These are phyloP conservation scores for Fusarium burgessii DNA, from an alignment of 2,329 filamentous ascomycete species.

Conservation along the genomic window DNA sequence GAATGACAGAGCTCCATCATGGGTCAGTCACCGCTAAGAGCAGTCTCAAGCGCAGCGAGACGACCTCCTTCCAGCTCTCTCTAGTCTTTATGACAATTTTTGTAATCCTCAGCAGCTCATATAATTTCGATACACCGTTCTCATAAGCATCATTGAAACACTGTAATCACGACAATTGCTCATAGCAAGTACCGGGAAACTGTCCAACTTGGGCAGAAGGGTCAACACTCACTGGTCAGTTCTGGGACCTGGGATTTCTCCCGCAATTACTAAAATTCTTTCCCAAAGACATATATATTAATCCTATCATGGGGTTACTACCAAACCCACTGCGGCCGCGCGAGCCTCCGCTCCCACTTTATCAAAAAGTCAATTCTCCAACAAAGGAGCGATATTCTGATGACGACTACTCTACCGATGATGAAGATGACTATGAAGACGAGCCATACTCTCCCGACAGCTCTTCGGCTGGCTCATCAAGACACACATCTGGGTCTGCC, in stretches of 20 bases:
- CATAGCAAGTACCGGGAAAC: constrained; percentile 13
- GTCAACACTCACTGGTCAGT: constrained; percentile 18
- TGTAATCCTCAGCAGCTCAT: background rate
- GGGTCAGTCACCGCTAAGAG: constrained; percentile 17
- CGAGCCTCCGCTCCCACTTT: constrained; percentile 63
- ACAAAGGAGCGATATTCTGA: constrained; percentile 66
- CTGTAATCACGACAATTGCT: background rate
- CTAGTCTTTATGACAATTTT: background rate
- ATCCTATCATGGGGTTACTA: constrained; percentile 61
- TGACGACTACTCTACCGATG: constrained; percentile 61
- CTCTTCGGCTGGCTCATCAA: constrained; percentile 64
- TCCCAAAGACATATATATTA: constrained; percentile 14
- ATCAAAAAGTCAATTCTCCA: constrained; percentile 58
- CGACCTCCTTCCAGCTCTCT: background rate
- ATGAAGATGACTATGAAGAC: constrained; percentile 60
- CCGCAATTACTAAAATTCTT: constrained; percentile 10
- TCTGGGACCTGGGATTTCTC: constrained; percentile 22
- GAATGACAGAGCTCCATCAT: constrained; percentile 40
- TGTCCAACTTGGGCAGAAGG: constrained; percentile 18
- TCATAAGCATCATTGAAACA: background rate
- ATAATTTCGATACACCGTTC: background rate
- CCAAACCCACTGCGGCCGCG: constrained; percentile 62
- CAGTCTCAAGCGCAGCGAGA: constrained; percentile 7
- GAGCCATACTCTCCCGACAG: constrained; percentile 58
- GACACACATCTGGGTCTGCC: constrained; percentile 61